phyloP scores from a whole-genome alignment of 306 rosid genomes.

The Potentilla sterilis region DNA sequence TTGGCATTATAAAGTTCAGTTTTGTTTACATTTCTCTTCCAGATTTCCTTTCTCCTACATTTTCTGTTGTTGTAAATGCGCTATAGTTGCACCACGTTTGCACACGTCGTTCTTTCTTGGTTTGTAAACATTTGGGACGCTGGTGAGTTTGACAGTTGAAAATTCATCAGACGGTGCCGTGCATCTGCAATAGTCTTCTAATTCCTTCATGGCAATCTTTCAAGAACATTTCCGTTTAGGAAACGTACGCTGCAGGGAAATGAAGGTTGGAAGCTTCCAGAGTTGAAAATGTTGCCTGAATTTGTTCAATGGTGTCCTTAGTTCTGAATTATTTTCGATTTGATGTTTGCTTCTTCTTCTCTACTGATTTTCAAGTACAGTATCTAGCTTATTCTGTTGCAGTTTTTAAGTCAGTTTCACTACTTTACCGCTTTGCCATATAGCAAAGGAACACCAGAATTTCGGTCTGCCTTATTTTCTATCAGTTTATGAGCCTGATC shows the following conservation, averaged over 20 bases:
- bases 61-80: not conserved
- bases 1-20: constrained; percentile 1
- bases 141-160: not conserved
- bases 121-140: not conserved
- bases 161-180: not conserved
- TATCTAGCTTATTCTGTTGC: not conserved
- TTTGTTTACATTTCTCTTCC: not conserved
- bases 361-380: not conserved
- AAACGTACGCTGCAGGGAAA: not conserved
- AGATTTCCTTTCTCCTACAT: not conserved
- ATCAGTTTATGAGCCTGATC: not conserved
- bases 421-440: not conserved
- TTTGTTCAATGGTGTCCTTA: not conserved
- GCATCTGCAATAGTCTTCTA: not conserved
- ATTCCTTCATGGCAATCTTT: not conserved
- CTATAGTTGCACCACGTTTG: not conserved
- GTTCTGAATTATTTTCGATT: not conserved
- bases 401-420: not conserved
- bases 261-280: not conserved
- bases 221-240: not conserved
- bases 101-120: not conserved
- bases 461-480: not conserved
- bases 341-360: not conserved
- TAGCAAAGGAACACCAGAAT: not conserved
- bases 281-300: not conserved